phyloP scores from a whole-genome alignment of 2,329 filamentous ascomycete genomes.

The Fusarium torreyae region DNA sequence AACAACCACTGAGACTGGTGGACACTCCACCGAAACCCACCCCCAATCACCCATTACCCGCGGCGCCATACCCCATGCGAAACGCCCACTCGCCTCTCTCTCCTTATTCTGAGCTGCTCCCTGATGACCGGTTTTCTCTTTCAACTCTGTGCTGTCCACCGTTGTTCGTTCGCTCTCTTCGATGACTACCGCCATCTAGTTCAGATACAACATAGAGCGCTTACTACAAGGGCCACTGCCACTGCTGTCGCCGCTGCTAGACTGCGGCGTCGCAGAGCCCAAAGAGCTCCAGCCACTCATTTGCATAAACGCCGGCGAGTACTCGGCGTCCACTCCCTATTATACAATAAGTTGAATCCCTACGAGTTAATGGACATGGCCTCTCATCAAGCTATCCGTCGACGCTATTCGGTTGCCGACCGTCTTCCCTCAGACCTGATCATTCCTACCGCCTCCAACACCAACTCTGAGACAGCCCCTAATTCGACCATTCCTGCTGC shows the following conservation, averaged over 20 bases:
- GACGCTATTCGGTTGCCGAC: constrained; percentile 59
- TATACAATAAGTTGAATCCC: constrained; percentile 45
- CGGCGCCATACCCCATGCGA: constrained; percentile 49
- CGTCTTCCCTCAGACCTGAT: constrained; percentile 51
- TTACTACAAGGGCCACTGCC: constrained; percentile 61
- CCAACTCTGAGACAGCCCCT: constrained; percentile 37
- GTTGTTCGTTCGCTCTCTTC: constrained; percentile 62
- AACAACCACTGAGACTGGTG: constrained; percentile 34
- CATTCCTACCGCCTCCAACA: constrained; percentile 44
- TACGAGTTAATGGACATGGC: constrained; percentile 52
- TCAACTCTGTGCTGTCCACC: constrained; percentile 63
- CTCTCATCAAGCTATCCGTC: constrained; percentile 57
- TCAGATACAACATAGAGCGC: constrained; percentile 58
- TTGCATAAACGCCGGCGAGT: constrained; percentile 55
- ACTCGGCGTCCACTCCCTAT: constrained; percentile 53
- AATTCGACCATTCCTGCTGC: constrained; percentile 23
- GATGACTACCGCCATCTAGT: constrained; percentile 62
- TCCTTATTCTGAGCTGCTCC: constrained; percentile 50
- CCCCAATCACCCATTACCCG: constrained; percentile 20
- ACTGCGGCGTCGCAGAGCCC: constrained; percentile 57
- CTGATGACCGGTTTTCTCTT: constrained; percentile 66
- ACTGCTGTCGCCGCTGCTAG: constrained; percentile 59
- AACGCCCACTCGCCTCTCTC: constrained; percentile 46
- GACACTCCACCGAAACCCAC: constrained; percentile 38
- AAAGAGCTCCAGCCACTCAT: constrained; percentile 56